A percentile compares a stretch with the other conserved stretches of the same genome.
These are phyloP conservation scores for Akebia trifoliata DNA, from an alignment of 164 flowering plant genomes.

Conservation along the genomic window DNA sequence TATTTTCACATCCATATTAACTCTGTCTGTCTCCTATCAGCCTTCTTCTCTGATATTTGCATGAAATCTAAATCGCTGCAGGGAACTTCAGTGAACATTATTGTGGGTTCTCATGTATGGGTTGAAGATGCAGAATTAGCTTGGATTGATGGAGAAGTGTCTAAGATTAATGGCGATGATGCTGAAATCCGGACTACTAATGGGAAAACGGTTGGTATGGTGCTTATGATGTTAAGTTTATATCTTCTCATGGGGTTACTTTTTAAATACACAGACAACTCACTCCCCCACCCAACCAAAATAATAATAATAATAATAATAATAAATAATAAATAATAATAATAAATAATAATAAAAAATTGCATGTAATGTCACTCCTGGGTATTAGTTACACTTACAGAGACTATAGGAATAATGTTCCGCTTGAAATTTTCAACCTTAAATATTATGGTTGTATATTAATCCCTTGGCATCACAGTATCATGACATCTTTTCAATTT, in stretches of 20 bases:
- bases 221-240: background rate
- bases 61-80: slow-evolving; percentile 12
- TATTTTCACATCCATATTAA: no score
- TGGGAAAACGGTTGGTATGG: slow-evolving; percentile 37
- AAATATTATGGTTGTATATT: no score
- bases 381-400: no score
- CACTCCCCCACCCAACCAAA: no score
- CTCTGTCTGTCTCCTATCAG: no score
- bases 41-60: background rate
- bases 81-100: slow-evolving; percentile 30
- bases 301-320: no score
- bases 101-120: slow-evolving; percentile 65
- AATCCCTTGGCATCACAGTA: background rate
- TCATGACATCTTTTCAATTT: background rate
- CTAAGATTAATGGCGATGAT: slow-evolving; percentile 33
- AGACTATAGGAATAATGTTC: background rate
- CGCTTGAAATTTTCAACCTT: background rate
- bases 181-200: slow-evolving; percentile 37
- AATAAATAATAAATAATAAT: no score
- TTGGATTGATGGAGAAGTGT: slow-evolving; percentile 60
- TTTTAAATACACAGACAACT: no score
- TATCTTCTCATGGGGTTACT: no score
- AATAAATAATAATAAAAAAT: no score
- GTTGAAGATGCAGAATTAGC: slow-evolving; percentile 51
- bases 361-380: no score